Evolutionary conservation across 2,329 filamentous ascomycete species (phyloP), one percentile per base, ranked within the genome.

Genomic region (Aspergillus hortae): DNA sequence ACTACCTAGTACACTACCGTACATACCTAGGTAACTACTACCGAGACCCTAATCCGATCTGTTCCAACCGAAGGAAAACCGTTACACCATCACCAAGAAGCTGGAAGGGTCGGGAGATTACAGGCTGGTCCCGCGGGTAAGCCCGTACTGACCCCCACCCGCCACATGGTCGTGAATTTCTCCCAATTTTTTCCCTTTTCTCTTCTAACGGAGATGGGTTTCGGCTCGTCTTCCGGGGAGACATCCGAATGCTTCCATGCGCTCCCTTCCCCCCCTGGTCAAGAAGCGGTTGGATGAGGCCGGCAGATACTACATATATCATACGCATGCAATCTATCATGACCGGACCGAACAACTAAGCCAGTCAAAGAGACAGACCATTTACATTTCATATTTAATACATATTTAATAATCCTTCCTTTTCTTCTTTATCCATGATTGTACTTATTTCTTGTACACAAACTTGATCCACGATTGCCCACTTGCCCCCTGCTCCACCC

Each of bases 131-230:
- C 58, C 60, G 51, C 62, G 66, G 65, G 61, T 63, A 58, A 66
- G 63, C 62, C 67, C 67, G 62, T 63, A 60, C 49, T 53, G 57
- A 61, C 64, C 64, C 59, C 63, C 63, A 66, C 61, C 61, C 48
- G 58, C 64, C 63, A 65, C 61, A 63, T 65, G 63, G 62, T 51
- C 51, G 58, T 27, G 27, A 49, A 50, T 44, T 48, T 51, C 41
- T 52, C 46, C 51, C 50, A 53, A 23, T 23, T 23, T 23, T 23
- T 23, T 23, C 6, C 23, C 5, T 23, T 23, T 23, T 23, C 6
- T 23, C 6, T 23, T 23, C 6, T 23, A 5, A 23, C 1, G 49
- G 44, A 56, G 51, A 61, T 19, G 19, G 19, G 51, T 54, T 54
- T 44, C 41, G 41, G 21, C 10, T 44, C 10, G 27, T n/a, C 41